phyloP scores from a whole-genome alignment of 2,329 filamentous ascomycete genomes.

The Orbilia oligospora region DNA sequence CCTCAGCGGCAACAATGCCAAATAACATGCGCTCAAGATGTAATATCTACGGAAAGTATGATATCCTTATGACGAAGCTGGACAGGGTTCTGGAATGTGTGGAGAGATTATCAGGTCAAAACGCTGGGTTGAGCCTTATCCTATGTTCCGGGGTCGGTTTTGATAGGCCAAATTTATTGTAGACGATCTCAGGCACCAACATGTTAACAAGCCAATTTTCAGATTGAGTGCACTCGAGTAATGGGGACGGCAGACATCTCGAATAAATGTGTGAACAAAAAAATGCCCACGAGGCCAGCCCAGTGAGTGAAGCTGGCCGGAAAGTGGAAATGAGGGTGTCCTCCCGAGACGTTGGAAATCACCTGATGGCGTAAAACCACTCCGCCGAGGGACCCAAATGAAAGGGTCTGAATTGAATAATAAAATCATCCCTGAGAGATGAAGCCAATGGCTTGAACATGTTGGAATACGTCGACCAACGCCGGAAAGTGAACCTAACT shows the following conservation, averaged over 20 bases:
- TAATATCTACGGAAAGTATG: not conserved
- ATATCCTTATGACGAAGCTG: constrained; percentile 35
- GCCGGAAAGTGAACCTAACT: not conserved
- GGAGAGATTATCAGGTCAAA: constrained; percentile 27
- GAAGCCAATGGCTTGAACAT: not conserved
- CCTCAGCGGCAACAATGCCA: constrained; percentile 14
- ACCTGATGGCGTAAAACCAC: constrained; percentile 60
- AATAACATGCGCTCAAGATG: not conserved
- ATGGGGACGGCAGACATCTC: constrained; percentile 40
- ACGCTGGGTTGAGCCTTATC: constrained; percentile 3
- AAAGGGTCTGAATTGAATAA: constrained; percentile 11
- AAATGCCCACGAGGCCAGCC: constrained; percentile 46
- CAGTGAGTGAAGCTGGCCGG: constrained; percentile 26
- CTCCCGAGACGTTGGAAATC: constrained; percentile 60
- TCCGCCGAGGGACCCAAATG: constrained; percentile 34
- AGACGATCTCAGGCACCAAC: constrained; percentile 53
- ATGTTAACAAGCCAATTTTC: constrained; percentile 3
- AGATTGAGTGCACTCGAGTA: constrained; percentile 43
- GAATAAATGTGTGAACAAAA: constrained; percentile 22
- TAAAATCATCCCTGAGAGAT: constrained; percentile 7
- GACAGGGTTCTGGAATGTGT: constrained; percentile 15
- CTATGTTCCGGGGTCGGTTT: not conserved
- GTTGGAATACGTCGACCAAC: constrained; percentile 14
- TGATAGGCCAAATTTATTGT: constrained; percentile 26
- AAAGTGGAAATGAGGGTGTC: constrained; percentile 61